Evolutionary conservation across 176 grass and related monocot genomes (phyloP).

Genomic region (Paspalum notatum): DNA sequence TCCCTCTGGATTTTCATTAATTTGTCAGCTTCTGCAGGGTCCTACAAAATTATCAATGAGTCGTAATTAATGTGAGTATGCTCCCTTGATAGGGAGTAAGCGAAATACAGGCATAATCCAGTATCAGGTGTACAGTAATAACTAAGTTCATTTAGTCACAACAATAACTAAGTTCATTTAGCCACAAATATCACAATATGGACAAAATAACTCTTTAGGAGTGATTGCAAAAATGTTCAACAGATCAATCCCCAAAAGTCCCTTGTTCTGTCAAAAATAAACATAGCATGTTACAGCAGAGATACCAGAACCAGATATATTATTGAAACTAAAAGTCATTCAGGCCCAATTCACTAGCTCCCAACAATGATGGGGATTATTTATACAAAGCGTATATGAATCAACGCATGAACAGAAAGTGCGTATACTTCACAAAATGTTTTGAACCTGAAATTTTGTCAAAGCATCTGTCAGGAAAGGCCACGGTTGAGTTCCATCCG

Average conservation of each 20-base stretch:
- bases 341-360: background rate
- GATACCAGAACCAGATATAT: background rate
- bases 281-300: background rate
- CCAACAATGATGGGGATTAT: background rate
- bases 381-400: constrained; percentile 2
- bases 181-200: background rate
- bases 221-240: background rate
- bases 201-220: background rate
- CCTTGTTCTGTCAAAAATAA: constrained; percentile 30
- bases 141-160: constrained; percentile 6
- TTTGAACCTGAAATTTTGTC: constrained; percentile 87
- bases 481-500: constrained; percentile 80
- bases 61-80: background rate
- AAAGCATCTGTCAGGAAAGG: constrained; percentile 82
- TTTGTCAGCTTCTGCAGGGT: constrained; percentile 94
- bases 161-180: constrained; percentile 5
- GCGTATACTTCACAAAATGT: background rate
- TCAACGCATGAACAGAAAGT: background rate
- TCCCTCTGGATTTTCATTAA: constrained; percentile 96
- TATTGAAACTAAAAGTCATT: background rate
- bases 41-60: constrained; percentile 55
- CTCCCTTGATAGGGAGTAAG: background rate
- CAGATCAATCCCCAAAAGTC: background rate
- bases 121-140: background rate
- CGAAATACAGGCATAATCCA: background rate